Evolutionary conservation across 73 alveolate genomes (phyloP).

Genomic region (Diophrys appendiculata): DNA sequence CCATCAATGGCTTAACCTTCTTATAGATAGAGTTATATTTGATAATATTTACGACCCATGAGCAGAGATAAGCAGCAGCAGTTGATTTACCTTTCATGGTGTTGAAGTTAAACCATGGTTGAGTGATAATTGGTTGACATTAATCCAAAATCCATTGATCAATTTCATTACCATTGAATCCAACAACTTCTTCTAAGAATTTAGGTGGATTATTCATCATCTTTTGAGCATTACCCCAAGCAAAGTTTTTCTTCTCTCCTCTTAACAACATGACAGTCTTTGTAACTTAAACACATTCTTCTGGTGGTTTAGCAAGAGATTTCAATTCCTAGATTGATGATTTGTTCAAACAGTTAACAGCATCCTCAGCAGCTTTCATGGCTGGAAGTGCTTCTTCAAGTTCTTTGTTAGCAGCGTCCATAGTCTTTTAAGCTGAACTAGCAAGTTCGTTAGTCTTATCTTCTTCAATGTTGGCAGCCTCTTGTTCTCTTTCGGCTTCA

Average conservation of each 20-base stretch:
- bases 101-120: slow-evolving; percentile 63
- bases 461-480: slow-evolving; percentile 93
- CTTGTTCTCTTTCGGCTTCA: slow-evolving; percentile 96
- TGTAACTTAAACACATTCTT: slow-evolving; percentile 67
- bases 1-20: slow-evolving; percentile 97
- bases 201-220: slow-evolving; percentile 84
- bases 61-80: slow-evolving; percentile 88
- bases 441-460: slow-evolving; percentile 89
- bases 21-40: slow-evolving; percentile 93
- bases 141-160: slow-evolving; percentile 79
- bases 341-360: slow-evolving; percentile 90
- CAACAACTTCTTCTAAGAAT: slow-evolving; percentile 83
- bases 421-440: slow-evolving; percentile 93
- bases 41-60: slow-evolving; percentile 93
- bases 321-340: slow-evolving; percentile 84
- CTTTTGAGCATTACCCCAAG: slow-evolving; percentile 88
- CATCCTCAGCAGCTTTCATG: slow-evolving; percentile 91
- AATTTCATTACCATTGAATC: slow-evolving; percentile 83
- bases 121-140: slow-evolving; percentile 62
- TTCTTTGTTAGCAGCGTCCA: slow-evolving; percentile 84
- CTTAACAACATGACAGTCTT: slow-evolving; percentile 82
- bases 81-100: slow-evolving; percentile 67
- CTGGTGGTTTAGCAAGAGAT: slow-evolving; percentile 92
- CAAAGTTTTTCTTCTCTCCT: slow-evolving; percentile 85
- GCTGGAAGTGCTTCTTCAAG: slow-evolving; percentile 93